These are phyloP conservation scores for Bassia scoparia DNA, from an alignment of 148 eudicot genomes.

Conservation along the genomic window DNA sequence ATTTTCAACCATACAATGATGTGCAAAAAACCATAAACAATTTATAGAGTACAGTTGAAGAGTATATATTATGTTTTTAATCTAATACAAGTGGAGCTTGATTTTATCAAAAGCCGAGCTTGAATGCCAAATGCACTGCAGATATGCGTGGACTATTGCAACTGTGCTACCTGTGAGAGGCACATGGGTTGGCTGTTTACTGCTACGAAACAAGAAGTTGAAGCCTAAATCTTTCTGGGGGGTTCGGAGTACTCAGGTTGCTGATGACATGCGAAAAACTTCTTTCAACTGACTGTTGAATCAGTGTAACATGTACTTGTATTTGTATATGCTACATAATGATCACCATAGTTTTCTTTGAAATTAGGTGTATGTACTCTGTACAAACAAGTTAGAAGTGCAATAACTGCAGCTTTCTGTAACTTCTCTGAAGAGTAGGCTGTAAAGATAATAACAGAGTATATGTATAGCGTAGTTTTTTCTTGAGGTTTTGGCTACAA, in stretches of 20 bases:
- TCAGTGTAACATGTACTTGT: conserved; percentile 12
- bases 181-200: conserved; percentile 95
- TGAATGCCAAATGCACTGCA: conserved; percentile 27
- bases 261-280: conserved; percentile 46
- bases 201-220: conserved; percentile 61
- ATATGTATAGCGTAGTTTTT: too few species aligned
- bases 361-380: not conserved
- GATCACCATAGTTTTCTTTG: not conserved
- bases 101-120: not conserved
- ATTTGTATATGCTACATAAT: conserved; percentile 14
- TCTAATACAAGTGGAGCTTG: not conserved
- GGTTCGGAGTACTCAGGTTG: conserved; percentile 71
- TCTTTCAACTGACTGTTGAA: not conserved
- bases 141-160: conserved; percentile 94
- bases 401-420: not conserved
- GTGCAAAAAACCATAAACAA: too few species aligned
- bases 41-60: too few species aligned
- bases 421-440: not conserved
- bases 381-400: not conserved
- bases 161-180: conserved; percentile 65
- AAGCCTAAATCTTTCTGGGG: conserved; percentile 85
- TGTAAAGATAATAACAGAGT: too few species aligned
- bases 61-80: too few species aligned
- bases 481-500: too few species aligned
- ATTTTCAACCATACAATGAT: too few species aligned